These are phyloP conservation scores for Calocybe gambosa DNA, from an alignment of 1,284 basidiomycete species.

Conservation along the genomic window DNA sequence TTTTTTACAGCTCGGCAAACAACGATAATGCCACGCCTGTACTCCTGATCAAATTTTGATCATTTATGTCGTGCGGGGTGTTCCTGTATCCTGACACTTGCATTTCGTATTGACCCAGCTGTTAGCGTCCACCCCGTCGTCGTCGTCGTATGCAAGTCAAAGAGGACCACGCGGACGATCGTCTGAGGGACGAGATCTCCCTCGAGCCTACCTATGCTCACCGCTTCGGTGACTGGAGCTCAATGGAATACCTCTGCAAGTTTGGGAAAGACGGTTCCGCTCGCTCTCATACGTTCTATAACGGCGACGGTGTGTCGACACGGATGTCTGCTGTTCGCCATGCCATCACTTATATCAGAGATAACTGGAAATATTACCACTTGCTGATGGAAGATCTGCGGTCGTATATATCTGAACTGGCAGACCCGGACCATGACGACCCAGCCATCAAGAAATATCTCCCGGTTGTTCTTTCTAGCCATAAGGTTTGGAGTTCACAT, in stretches of 20 bases:
- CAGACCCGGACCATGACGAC: neutral
- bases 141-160: neutral
- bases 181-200: neutral
- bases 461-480: conserved; percentile 9
- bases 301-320: conserved; percentile 13
- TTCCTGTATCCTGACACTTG: neutral
- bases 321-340: conserved; percentile 16
- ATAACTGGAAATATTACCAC: conserved; percentile 18
- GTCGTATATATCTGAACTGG: conserved; percentile 11
- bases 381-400: conserved; percentile 17
- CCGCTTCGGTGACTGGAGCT: conserved; percentile 14
- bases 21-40: neutral
- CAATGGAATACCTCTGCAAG: conserved; percentile 12
- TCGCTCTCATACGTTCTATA: conserved; percentile 16
- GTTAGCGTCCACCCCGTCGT: neutral
- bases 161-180: neutral
- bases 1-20: neutral
- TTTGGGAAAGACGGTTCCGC: conserved; percentile 10
- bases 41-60: neutral
- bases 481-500: conserved; percentile 10
- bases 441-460: conserved; percentile 5
- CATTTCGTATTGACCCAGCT: neutral
- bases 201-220: conserved; percentile 2
- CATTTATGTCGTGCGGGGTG: neutral
- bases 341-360: conserved; percentile 17